phyloP scores from a whole-genome alignment of 768 basidiomycete species.

The Amanita brunnescens region DNA sequence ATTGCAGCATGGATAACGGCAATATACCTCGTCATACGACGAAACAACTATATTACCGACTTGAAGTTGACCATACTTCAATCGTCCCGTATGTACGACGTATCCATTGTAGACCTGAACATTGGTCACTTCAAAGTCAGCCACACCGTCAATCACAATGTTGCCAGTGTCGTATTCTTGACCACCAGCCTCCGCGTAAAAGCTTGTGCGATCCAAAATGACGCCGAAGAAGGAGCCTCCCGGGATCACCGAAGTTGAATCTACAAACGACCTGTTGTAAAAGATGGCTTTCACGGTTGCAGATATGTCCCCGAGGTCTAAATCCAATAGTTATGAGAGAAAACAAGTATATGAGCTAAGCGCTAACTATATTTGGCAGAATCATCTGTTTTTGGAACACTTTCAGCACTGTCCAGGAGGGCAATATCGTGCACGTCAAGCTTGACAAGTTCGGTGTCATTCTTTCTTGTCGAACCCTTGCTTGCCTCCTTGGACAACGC shows the following conservation, averaged over 20 bases:
- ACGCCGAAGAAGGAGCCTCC: constrained; percentile 70
- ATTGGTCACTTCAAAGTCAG: constrained; percentile 90
- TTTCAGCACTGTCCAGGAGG: constrained; percentile 65
- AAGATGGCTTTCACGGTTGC: constrained; percentile 81
- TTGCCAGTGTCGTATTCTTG: constrained; percentile 97
- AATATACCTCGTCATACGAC: constrained; percentile 81
- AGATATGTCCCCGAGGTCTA: constrained; percentile 71
- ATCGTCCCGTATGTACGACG: constrained; percentile 82
- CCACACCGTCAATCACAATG: constrained; percentile 83
- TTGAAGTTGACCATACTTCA: constrained; percentile 81
- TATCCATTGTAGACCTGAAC: constrained; percentile 95
- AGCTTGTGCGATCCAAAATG: constrained; percentile 86
- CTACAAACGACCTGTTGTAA: constrained; percentile 65
- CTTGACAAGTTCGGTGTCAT: constrained; percentile 60
- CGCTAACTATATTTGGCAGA: constrained; percentile 80
- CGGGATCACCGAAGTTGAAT: constrained; percentile 59
- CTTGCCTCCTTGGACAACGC: constrained; percentile 85
- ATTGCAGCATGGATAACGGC: not conserved
- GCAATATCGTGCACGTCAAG: constrained; percentile 95
- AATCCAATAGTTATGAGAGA: not conserved
- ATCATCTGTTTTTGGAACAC: constrained; percentile 89
- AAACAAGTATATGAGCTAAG: not conserved
- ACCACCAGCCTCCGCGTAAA: constrained; percentile 96
- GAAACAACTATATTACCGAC: constrained; percentile 79
- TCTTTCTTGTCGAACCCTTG: constrained; percentile 74